Percentiles rank a stretch among this genome's conserved stretches.
Evolutionary conservation across 2,329 filamentous ascomycete genomes (phyloP).

Genomic region (Stagonosporopsis tanaceti): DNA sequence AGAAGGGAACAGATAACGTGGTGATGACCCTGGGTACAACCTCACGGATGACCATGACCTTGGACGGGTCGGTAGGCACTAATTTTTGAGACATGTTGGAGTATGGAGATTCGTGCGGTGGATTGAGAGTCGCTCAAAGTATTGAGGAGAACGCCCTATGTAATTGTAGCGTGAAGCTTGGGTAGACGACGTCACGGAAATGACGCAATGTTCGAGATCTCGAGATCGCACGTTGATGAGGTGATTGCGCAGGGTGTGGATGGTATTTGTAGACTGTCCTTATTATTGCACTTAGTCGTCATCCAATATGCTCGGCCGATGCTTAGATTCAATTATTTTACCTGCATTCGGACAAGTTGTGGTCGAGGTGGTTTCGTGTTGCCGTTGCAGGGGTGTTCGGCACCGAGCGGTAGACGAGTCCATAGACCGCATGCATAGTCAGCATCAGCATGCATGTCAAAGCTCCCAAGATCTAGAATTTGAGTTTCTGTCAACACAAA

Average conservation of each 20-base stretch:
- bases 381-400: conserved; percentile 13
- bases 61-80: conserved; percentile 70
- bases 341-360: conserved; percentile 12
- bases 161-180: conserved; percentile 12
- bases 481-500: background rate
- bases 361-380: conserved; percentile 12
- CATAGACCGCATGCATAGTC: conserved; percentile 13
- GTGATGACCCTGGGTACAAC: conserved; percentile 76
- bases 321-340: background rate
- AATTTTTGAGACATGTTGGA: conserved; percentile 48
- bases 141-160: background rate
- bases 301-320: conserved; percentile 19
- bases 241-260: background rate
- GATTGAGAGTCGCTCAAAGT: background rate
- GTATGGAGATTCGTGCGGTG: background rate
- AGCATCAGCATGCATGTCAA: conserved; percentile 15
- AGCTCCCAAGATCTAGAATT: conserved; percentile 14
- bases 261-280: background rate
- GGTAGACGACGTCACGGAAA: conserved; percentile 37
- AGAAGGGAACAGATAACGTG: conserved; percentile 84
- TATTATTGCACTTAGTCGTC: background rate
- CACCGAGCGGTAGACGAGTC: conserved; percentile 1
- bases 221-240: conserved; percentile 19
- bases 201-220: conserved; percentile 36
- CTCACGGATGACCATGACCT: conserved; percentile 90